These are phyloP conservation scores for Sphaerulina musiva DNA, from an alignment of 2,329 filamentous ascomycete species.

Conservation along the genomic window DNA sequence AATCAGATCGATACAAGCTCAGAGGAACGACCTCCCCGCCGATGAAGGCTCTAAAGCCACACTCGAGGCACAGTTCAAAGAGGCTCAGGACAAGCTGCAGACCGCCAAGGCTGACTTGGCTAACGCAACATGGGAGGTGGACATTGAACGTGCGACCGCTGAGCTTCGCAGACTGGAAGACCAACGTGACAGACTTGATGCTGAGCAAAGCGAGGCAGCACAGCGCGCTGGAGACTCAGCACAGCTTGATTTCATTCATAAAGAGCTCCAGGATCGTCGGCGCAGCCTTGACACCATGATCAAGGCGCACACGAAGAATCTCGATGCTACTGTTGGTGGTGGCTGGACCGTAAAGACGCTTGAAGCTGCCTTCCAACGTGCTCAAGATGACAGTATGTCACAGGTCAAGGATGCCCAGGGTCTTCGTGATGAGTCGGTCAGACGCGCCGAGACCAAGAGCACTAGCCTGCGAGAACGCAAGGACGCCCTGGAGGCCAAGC, in stretches of 20 bases:
- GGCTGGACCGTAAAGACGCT: constrained; percentile 65
- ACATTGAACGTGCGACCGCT: constrained; percentile 60
- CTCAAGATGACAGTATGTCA: constrained; percentile 52
- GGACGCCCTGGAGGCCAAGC: constrained; percentile 58
- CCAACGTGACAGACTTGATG: constrained; percentile 62
- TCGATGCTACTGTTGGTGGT: constrained; percentile 57
- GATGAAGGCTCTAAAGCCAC: constrained; percentile 80
- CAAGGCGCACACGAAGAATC: constrained; percentile 64
- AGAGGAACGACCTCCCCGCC: constrained; percentile 65
- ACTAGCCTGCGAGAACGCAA: constrained; percentile 62
- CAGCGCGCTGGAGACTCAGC: constrained; percentile 75
- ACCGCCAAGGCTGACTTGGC: constrained; percentile 59
- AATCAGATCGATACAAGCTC: constrained; percentile 57
- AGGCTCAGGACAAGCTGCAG: constrained; percentile 58
- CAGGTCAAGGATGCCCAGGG: constrained; percentile 59
- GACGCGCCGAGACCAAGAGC: constrained; percentile 64
- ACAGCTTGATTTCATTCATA: constrained; percentile 73
- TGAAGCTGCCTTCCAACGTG: constrained; percentile 62
- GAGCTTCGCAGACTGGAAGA: constrained; percentile 64
- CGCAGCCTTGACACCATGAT: constrained; percentile 70
- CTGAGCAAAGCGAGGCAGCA: constrained; percentile 78
- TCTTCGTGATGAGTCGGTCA: constrained; percentile 64
- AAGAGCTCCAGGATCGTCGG: constrained; percentile 67
- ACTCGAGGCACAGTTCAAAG: constrained; percentile 65
- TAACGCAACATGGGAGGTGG: constrained; percentile 60